Conservation (phyloP, 768 basidiomycete genomes). For the Trametes maxima region DNA sequence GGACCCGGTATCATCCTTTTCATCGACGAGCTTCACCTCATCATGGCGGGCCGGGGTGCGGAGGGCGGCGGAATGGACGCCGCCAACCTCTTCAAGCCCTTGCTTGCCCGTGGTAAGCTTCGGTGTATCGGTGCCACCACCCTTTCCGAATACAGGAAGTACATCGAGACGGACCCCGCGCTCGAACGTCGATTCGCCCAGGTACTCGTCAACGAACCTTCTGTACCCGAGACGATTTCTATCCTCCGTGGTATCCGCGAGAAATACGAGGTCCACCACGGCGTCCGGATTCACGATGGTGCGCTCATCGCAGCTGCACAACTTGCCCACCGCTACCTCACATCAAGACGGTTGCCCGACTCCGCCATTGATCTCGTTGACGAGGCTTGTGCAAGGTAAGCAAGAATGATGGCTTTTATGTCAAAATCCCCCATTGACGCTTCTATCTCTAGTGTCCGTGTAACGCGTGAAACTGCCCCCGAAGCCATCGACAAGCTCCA, state of each 20-base stretch:
- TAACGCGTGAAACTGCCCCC: constrained; percentile 92
- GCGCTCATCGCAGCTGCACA: constrained; percentile 89
- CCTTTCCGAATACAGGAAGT: constrained; percentile 87
- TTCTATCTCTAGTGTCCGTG: constrained; percentile 63
- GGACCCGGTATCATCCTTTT: constrained; percentile 86
- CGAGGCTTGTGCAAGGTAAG: constrained; percentile 86
- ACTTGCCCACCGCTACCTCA: constrained; percentile 91
- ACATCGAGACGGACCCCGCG: constrained; percentile 91
- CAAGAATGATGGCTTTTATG: neutral
- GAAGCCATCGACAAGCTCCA: constrained; percentile 93
- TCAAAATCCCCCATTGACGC: neutral
- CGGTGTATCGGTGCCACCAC: constrained; percentile 90
- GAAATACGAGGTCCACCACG: constrained; percentile 87
- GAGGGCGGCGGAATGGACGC: constrained; percentile 94
- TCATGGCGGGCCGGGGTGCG: constrained; percentile 86
- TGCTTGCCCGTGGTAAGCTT: constrained; percentile 82
- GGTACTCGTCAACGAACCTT: constrained; percentile 90
- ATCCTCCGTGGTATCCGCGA: constrained; percentile 94
- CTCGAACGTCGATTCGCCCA: constrained; percentile 92
- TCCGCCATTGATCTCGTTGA: constrained; percentile 92
- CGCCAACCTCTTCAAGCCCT: constrained; percentile 88
- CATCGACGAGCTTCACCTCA: constrained; percentile 92
- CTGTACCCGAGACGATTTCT: constrained; percentile 85
- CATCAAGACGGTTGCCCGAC: constrained; percentile 77
- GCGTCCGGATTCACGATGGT: constrained; percentile 85